Evolutionary conservation across 768 basidiomycete species (phyloP).

Genomic region (Austroboletus eburneus): DNA sequence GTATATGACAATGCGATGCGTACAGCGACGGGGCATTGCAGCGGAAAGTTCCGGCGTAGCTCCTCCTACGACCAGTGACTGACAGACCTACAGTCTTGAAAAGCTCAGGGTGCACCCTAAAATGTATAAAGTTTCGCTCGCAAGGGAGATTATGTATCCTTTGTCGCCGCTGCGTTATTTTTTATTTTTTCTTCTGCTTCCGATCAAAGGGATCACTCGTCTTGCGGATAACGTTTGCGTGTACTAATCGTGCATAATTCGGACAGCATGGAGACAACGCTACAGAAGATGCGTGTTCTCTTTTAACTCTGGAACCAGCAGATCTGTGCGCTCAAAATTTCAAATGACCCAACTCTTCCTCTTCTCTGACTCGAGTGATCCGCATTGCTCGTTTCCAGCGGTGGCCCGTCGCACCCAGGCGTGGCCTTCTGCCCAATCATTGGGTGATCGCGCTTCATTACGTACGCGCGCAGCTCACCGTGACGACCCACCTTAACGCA

Average conservation of each 20-base stretch:
- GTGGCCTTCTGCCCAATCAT: neutral
- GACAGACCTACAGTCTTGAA: conserved; percentile 8
- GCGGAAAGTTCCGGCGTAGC: conserved; percentile 25
- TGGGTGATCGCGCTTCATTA: conserved; percentile 10
- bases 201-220: conserved; percentile 20
- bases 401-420: neutral
- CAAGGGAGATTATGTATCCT: conserved; percentile 22
- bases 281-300: conserved; percentile 8
- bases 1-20: neutral
- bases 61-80: no score
- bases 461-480: conserved; percentile 12
- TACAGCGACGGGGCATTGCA: conserved; percentile 3
- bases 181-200: conserved; percentile 18
- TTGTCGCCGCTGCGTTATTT: conserved; percentile 4
- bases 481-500: conserved; percentile 29
- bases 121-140: conserved; percentile 20
- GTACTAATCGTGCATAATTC: conserved; percentile 7
- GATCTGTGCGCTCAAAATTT: conserved; percentile 25
- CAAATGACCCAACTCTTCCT: conserved; percentile 29
- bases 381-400: neutral
- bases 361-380: neutral
- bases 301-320: conserved; percentile 2
- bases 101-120: conserved; percentile 32
- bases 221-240: conserved; percentile 18
- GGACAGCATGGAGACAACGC: conserved; percentile 24